Evolutionary conservation across 164 flowering plant genomes (phyloP), one percentile per base, ranked within the genome.

Genomic region (Houttuynia cordata): DNA sequence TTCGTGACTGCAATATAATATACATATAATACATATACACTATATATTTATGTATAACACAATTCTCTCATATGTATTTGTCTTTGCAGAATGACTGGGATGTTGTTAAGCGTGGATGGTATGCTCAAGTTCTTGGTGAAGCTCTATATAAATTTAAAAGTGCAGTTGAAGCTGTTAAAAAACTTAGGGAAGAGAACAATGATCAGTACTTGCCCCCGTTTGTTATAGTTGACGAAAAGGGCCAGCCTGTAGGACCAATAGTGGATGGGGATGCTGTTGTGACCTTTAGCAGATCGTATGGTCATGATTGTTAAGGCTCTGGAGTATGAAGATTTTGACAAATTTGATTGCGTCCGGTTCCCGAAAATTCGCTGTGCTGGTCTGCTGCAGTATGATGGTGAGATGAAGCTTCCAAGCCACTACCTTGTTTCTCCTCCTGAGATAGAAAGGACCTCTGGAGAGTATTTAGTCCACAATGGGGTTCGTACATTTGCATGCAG

Each of bases 241-340:
- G 85, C 19, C 82, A 83, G 70, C 23, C 97, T 56, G 97, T 90
- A 3, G 98, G 98, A 39, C 98, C 97, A 14, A 79, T 88, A 15
- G 77, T 86, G 24, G 98, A 93, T 74, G 97, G 97, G 45, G 98
- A 93, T 88, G 96, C 97, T 57, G 98, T 93, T 72, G 98, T 93
- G 40, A 87, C 96, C 49, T 54, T 90, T 70, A 49, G 98, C 98
- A 18, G 98, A 93, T 79, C 87, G 98, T 39, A 93, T 93, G 98
- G 82, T 78, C 61, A 93, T 93, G 98, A 39, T 82, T 64, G 96
- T 97, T 14, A 93, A 93, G 82, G 88, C 97, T 0, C 81, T 93
- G n/a, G 97, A 93, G 59, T 87, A 86, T 67, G 91, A 80, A 56
- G 71, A 93, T 62, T 90, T 93, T 63, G 88, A 93, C 71, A 76